These are phyloP conservation scores for Coix lacrymajobi DNA, from an alignment of 176 grass and related monocot genomes.

Conservation along the genomic window DNA sequence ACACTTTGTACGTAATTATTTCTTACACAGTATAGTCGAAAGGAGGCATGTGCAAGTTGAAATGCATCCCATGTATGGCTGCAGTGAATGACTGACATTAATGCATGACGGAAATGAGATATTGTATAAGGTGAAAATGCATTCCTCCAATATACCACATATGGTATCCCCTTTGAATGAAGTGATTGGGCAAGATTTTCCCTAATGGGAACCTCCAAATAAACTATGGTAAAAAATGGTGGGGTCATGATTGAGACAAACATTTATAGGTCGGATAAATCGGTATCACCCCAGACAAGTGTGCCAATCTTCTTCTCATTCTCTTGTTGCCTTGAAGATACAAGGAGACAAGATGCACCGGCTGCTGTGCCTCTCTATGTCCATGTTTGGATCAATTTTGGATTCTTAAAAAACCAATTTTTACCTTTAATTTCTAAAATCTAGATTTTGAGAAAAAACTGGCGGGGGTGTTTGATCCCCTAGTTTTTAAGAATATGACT, in stretches of 20 bases:
- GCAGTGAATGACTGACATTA: slow-evolving; percentile 49
- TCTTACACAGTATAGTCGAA: slow-evolving; percentile 47
- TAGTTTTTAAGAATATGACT: too few species aligned
- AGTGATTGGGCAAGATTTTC: too few species aligned
- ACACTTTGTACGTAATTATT: slow-evolving; percentile 27
- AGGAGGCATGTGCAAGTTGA: slow-evolving; percentile 69
- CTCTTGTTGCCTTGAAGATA: slow-evolving; percentile 56
- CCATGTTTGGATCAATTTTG: too few species aligned
- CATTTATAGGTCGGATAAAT: slow-evolving; percentile 44
- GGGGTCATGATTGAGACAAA: slow-evolving; percentile 44
- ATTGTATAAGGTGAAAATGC: slow-evolving; percentile 51
- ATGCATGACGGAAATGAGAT: slow-evolving; percentile 54
- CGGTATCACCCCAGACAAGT: slow-evolving; percentile 48
- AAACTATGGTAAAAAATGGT: too few species aligned
- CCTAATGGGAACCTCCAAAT: too few species aligned
- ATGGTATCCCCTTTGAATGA: too few species aligned
- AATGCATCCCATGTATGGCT: slow-evolving; percentile 77
- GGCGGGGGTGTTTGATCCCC: too few species aligned
- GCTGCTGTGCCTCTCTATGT: slow-evolving; percentile 33
- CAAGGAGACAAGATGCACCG: slow-evolving; percentile 45
- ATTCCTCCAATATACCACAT: background rate
- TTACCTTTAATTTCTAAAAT: too few species aligned
- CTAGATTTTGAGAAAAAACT: too few species aligned
- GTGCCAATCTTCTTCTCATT: slow-evolving; percentile 61
- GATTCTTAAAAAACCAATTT: too few species aligned